These are phyloP conservation scores for Asterophora parasitica DNA, from an alignment of 768 basidiomycete species.

Conservation along the genomic window DNA sequence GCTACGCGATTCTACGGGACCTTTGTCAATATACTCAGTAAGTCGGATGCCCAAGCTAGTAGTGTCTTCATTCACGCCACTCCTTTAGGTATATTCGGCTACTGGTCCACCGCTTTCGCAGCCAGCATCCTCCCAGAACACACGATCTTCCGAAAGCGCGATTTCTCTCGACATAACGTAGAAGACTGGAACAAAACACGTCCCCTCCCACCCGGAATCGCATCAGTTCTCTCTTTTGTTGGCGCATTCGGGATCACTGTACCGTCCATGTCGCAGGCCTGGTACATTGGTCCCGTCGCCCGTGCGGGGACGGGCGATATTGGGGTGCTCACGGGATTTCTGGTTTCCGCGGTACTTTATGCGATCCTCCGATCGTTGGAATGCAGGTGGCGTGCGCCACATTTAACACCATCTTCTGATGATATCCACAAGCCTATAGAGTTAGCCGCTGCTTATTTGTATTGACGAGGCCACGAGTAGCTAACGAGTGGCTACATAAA, in stretches of 20 bases:
- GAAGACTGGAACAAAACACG: conserved; percentile 50
- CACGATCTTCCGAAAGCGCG: conserved; percentile 50
- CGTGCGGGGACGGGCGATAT: conserved; percentile 58
- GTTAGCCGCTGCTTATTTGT: too few species aligned
- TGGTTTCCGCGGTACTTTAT: conserved; percentile 43
- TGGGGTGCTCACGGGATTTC: conserved; percentile 60
- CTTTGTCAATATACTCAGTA: conserved; percentile 61
- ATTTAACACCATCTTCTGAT: too few species aligned
- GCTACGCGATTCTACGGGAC: conserved; percentile 59
- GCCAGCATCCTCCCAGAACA: conserved; percentile 65
- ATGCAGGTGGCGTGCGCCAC: not conserved
- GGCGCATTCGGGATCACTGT: conserved; percentile 54
- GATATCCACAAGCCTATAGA: too few species aligned
- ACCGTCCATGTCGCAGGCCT: conserved; percentile 67
- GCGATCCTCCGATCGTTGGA: conserved; percentile 10
- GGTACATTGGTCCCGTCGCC: conserved; percentile 70
- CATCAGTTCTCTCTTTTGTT: conserved; percentile 49
- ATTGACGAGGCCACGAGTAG: too few species aligned
- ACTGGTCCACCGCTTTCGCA: conserved; percentile 55
- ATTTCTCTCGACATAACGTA: conserved; percentile 45
- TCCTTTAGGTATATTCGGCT: conserved; percentile 40
- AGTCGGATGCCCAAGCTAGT: conserved; percentile 17
- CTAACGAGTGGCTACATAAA: too few species aligned
- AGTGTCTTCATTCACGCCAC: not conserved
- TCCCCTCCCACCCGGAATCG: conserved; percentile 55